Percentiles rank a stretch among this genome's conserved stretches.
Conservation (phyloP, 331 rosid genomes). For the Stylosanthes scabra region DNA sequence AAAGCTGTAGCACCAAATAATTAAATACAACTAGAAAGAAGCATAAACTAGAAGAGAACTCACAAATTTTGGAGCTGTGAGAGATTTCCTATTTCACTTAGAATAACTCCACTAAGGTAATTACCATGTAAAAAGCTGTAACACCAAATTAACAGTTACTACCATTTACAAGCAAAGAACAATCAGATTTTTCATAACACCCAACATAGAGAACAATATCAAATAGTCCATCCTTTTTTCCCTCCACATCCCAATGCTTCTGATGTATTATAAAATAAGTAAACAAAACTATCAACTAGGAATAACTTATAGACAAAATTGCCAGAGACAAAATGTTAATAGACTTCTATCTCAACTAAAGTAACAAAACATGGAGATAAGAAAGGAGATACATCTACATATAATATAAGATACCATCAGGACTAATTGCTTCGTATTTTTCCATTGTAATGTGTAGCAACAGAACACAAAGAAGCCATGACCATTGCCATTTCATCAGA, state of each 20-base stretch:
- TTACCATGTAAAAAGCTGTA: constrained; percentile 95
- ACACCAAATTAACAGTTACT: constrained; percentile 43
- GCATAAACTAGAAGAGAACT: constrained; percentile 46
- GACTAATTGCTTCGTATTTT: constrained; percentile 62
- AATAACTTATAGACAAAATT: too few relatives aligned
- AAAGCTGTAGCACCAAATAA: too few relatives aligned
- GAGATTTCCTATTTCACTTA: constrained; percentile 85
- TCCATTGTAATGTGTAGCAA: constrained; percentile 43
- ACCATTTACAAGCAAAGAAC: constrained; percentile 31
- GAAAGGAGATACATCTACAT: not conserved
- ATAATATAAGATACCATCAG: constrained; percentile 66
- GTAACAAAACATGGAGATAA: constrained; percentile 2
- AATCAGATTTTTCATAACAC: constrained; percentile 17
- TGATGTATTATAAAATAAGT: too few relatives aligned
- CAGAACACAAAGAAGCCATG: constrained; percentile 61
- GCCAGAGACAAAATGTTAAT: too few relatives aligned
- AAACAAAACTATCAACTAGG: too few relatives aligned
- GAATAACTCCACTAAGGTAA: constrained; percentile 85
- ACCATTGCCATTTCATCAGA: constrained; percentile 70
- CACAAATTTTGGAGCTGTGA: constrained; percentile 75
- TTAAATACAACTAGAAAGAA: constrained; percentile 14
- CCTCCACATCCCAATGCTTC: not conserved
- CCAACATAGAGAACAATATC: constrained; percentile 28
- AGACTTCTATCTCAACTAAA: constrained; percentile 13
- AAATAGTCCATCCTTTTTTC: not conserved